phyloP scores from a whole-genome alignment of 176 grass and related monocot species.

The Elaeis guineensis region DNA sequence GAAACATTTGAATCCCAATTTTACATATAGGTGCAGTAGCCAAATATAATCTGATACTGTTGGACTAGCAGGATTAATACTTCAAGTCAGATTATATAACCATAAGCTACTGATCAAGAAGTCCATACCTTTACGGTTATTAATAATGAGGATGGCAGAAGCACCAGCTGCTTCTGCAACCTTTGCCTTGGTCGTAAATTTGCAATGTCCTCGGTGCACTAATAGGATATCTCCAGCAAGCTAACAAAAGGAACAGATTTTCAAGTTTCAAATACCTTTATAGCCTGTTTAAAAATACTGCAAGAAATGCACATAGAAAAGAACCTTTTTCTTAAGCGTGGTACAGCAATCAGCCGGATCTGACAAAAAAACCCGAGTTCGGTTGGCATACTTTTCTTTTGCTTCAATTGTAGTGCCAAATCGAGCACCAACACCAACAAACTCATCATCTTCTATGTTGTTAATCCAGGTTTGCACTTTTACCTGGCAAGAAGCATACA shows the following conservation, averaged over 20 bases:
- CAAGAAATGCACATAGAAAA: no score
- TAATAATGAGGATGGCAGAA: conserved; percentile 90
- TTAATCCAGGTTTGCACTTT: conserved; percentile 96
- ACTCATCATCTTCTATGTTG: conserved; percentile 49
- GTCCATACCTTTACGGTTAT: conserved; percentile 55
- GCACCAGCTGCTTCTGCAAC: conserved; percentile 76
- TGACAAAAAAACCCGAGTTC: conserved; percentile 48
- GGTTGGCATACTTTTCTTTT: conserved; percentile 77
- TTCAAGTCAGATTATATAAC: conserved; percentile 1
- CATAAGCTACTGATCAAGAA: background rate
- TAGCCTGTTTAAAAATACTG: no score
- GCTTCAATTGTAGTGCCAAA: conserved; percentile 81
- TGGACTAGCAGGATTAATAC: no score
- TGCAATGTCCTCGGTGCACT: conserved; percentile 73
- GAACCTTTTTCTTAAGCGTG: conserved; percentile 42
- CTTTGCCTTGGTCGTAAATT: conserved; percentile 78
- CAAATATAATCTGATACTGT: no score
- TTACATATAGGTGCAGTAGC: no score
- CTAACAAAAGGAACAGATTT: conserved; percentile 19
- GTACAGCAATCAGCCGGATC: conserved; percentile 65
- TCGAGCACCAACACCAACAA: conserved; percentile 94
- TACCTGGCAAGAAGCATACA: conserved; percentile 39
- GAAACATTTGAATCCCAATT: no score
- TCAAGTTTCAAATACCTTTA: no score
- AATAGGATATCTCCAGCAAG: conserved; percentile 74